Percentiles rank a stretch among this genome's conserved stretches.
Evolutionary conservation across 2,329 filamentous ascomycete species (phyloP).

Genomic region (Microdochium trichocladiopsis): DNA sequence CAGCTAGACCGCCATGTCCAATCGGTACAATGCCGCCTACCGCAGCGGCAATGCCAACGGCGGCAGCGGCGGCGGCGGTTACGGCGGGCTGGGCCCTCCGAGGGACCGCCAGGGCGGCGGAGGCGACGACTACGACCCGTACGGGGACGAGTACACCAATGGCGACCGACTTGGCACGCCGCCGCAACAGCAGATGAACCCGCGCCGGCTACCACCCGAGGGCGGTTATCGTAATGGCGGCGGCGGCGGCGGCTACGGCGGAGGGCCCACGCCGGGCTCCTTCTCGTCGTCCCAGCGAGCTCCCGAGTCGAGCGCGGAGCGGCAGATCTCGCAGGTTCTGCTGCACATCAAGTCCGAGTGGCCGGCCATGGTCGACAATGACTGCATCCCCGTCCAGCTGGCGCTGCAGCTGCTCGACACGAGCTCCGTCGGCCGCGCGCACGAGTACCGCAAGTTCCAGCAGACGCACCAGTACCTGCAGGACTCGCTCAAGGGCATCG

Average conservation of each 20-base stretch:
- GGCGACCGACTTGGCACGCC: slow-evolving; percentile 32
- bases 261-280: no score
- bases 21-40: slow-evolving; percentile 40
- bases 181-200: slow-evolving; percentile 16
- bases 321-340: slow-evolving; percentile 58
- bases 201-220: slow-evolving; percentile 21
- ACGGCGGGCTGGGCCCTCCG: slow-evolving; percentile 21
- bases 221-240: slow-evolving; percentile 17
- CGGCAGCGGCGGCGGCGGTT: slow-evolving; percentile 35
- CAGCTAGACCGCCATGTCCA: slow-evolving; percentile 38
- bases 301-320: slow-evolving; percentile 40
- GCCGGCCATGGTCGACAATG: slow-evolving; percentile 82
- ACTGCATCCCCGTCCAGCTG: slow-evolving; percentile 88
- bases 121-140: slow-evolving; percentile 44
- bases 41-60: slow-evolving; percentile 32
- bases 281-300: slow-evolving; percentile 14
- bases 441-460: slow-evolving; percentile 80
- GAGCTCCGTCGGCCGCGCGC: slow-evolving; percentile 86
- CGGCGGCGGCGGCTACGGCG: slow-evolving; percentile 4
- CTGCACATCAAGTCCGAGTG: slow-evolving; percentile 83
- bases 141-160: slow-evolving; percentile 34
- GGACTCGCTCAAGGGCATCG: slow-evolving; percentile 84
- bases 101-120: slow-evolving; percentile 9
- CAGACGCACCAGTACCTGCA: slow-evolving; percentile 84
- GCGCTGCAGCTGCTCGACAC: slow-evolving; percentile 91